Evolutionary conservation across 805 yeast species (phyloP).

Genomic region (Metschnikowia lunata): DNA sequence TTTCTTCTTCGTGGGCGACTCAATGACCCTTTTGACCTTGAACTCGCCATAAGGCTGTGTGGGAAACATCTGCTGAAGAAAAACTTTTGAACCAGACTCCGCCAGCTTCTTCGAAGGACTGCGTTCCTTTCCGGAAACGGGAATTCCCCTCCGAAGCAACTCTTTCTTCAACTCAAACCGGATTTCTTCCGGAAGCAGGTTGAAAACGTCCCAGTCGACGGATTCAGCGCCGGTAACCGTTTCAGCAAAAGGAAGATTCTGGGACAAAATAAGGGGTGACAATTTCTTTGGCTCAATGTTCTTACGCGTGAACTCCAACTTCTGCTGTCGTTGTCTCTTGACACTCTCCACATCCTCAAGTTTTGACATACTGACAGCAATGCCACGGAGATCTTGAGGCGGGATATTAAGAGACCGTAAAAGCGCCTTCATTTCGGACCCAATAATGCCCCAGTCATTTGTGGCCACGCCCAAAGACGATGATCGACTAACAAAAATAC

Average conservation of each 20-base stretch:
- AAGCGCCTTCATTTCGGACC: constrained; percentile 54
- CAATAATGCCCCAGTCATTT: constrained; percentile 54
- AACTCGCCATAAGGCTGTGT: constrained; percentile 26
- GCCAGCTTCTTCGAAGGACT: constrained; percentile 3
- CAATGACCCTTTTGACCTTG: constrained; percentile 30
- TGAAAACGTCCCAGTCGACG: constrained; percentile 64
- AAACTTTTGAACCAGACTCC: constrained; percentile 20
- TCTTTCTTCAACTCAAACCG: constrained; percentile 57
- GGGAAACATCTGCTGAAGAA: constrained; percentile 37
- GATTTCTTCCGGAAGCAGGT: constrained; percentile 61
- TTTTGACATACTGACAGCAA: constrained; percentile 65
- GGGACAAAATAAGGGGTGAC: constrained; percentile 3
- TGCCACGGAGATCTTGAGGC: constrained; percentile 69
- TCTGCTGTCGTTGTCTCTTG: constrained; percentile 13
- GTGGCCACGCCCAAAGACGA: constrained; percentile 59
- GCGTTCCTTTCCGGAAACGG: constrained; percentile 15
- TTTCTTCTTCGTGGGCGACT: constrained; percentile 23
- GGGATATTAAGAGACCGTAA: constrained; percentile 55
- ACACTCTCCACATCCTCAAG: constrained; percentile 39
- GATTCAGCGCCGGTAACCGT: constrained; percentile 18
- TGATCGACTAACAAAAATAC: constrained; percentile 60
- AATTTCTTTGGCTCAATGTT: not conserved
- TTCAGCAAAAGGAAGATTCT: constrained; percentile 14
- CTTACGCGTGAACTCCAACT: constrained; percentile 6
- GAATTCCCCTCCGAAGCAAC: constrained; percentile 40